Base-by-base conservation (phyloP, 176 grass and related monocot species). In the Cymbopogon citratus region DNA sequence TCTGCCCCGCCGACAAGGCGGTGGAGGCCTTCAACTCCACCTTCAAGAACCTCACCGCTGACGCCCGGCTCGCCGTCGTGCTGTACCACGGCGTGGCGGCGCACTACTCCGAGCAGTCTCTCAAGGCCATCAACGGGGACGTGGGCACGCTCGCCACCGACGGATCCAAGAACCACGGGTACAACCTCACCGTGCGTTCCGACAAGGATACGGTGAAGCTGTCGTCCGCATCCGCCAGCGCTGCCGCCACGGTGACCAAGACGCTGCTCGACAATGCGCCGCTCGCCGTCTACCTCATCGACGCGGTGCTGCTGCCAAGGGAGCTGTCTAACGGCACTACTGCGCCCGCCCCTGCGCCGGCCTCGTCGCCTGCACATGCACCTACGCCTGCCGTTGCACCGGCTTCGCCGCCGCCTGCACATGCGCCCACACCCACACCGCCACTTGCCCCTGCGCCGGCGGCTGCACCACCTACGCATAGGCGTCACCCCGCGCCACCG, bases 31-130 rank as follows among this genome's bases (percentile, higher is more conserved):
- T 91, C 89, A 31, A 39, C 45, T 78, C 87, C 38, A 83, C 67
- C 60, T 91, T 76, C 78, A 85, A 80, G 63, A 80, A 85, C 68
- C 89, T 94, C 36, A 85, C 84, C 11, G 81, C 49, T 23, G 18
- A 80, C 26, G 73, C 28, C 29, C 54, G 85, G 69, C 19, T 61
- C 14, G 29, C 60, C 15, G 40, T 91, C 5, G 74, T 94, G 54
- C 84, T 94, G 33, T 94, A 90, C 87, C 92, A 91, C 36, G 87
- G 63, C 15, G 74, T 95, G 26, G 81, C 81, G 23, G 56, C 80
- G n/a, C 88, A 83, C 79, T 91, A 91, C 89, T 91, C 89, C 21
- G 1, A 41, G 59, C 29, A 79, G 66, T 63, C 38, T 63, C 85
- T 94, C 67, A 89, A 73, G 76, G 34, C 71, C 3, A 86, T 80